phyloP scores from a whole-genome alignment of 164 flowering plant genomes.

The Dillenia turbinata region DNA sequence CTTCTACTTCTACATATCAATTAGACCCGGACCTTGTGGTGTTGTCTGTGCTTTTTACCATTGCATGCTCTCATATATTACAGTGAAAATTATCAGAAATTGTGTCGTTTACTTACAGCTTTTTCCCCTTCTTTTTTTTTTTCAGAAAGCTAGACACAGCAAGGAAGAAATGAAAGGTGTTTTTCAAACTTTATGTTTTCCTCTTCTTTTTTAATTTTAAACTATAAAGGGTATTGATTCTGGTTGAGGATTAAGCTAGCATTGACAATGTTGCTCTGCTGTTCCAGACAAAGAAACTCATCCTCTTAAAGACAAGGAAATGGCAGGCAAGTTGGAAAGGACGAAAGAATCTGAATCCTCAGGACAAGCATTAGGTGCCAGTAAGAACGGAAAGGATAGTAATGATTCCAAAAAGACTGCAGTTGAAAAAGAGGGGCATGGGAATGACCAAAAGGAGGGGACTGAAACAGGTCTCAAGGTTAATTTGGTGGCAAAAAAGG shows the following conservation, averaged over 20 bases:
- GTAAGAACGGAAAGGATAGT: slow-evolving; percentile 20
- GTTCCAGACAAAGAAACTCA: slow-evolving; percentile 25
- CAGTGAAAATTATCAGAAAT: too few relatives aligned
- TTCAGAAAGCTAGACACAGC: slow-evolving; percentile 51
- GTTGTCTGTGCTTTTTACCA: not conserved
- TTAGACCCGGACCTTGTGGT: too few relatives aligned
- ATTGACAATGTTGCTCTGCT: not conserved
- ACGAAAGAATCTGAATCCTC: slow-evolving; percentile 27
- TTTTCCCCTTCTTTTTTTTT: slow-evolving; percentile 3
- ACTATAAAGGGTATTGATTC: not conserved
- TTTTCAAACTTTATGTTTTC: not conserved
- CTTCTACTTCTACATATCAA: too few relatives aligned
- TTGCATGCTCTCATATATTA: too few relatives aligned
- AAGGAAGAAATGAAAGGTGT: slow-evolving; percentile 49
- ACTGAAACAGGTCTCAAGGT: slow-evolving; percentile 18
- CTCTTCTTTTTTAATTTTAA: not conserved
- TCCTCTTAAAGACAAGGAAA: slow-evolving; percentile 22
- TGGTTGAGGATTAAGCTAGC: not conserved
- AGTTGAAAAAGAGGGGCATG: slow-evolving; percentile 16
- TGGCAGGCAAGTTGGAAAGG: slow-evolving; percentile 18
- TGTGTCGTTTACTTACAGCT: too few relatives aligned
- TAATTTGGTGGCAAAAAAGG: slow-evolving; percentile 23
- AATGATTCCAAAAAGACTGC: slow-evolving; percentile 12
- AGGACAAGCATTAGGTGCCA: slow-evolving; percentile 19
- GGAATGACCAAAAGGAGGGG: slow-evolving; percentile 18